Percentiles rank a stretch among this genome's conserved stretches.
Conservation (phyloP, 2,329 filamentous ascomycete genomes). For the Fusarium nygamai region DNA sequence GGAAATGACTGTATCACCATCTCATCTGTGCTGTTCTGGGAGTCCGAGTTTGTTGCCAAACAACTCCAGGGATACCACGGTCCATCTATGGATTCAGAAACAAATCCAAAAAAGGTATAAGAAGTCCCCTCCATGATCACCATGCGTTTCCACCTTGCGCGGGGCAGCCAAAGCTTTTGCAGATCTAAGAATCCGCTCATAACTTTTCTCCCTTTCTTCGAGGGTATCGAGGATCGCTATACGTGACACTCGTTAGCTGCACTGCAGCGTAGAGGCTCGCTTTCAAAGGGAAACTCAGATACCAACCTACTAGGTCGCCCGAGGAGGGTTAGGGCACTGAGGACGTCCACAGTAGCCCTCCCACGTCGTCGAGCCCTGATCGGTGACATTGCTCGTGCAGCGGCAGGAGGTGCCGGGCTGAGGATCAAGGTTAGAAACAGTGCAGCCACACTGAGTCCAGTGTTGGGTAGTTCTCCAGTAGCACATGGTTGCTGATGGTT, state of each 20-base stretch:
- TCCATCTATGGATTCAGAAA: slow-evolving; percentile 31
- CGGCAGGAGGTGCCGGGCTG: slow-evolving; percentile 47
- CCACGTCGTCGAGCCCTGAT: slow-evolving; percentile 45
- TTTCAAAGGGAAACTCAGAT: slow-evolving; percentile 16
- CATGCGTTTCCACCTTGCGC: background rate
- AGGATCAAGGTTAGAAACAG: slow-evolving; percentile 26
- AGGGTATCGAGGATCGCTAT: slow-evolving; percentile 36
- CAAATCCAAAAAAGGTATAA: slow-evolving; percentile 13
- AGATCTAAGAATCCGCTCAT: slow-evolving; percentile 24
- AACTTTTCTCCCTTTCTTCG: slow-evolving; percentile 38
- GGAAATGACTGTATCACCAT: slow-evolving; percentile 36
- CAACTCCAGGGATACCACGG: slow-evolving; percentile 29
- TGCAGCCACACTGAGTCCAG: slow-evolving; percentile 49
- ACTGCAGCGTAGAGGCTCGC: background rate
- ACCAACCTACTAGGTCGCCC: slow-evolving; percentile 40
- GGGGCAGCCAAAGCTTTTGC: background rate
- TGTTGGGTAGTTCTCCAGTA: slow-evolving; percentile 46
- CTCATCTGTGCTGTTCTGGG: slow-evolving; percentile 37
- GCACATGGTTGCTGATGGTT: slow-evolving; percentile 45
- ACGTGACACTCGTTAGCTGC: slow-evolving; percentile 16
- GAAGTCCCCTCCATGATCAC: slow-evolving; percentile 4
- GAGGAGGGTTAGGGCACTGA: slow-evolving; percentile 46
- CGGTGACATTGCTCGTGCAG: slow-evolving; percentile 36
- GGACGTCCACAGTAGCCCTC: slow-evolving; percentile 47
- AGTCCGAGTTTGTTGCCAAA: slow-evolving; percentile 31